Evolutionary conservation across 345 rosid species (phyloP).

Genomic region (Psidium guajava): DNA sequence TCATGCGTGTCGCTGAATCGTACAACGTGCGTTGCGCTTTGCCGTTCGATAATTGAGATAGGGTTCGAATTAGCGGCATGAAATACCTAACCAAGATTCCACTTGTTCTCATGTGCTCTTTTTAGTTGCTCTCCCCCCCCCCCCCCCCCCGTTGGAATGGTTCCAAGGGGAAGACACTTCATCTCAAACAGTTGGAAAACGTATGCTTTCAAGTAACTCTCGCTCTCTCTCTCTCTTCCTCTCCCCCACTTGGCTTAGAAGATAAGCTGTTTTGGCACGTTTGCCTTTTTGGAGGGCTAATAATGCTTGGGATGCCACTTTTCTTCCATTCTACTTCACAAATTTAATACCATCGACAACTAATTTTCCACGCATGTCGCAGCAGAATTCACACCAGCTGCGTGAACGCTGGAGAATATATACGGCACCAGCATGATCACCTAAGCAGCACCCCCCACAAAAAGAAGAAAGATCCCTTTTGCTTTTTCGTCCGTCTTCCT

Average conservation of each 20-base stretch:
- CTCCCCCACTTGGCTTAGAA: neutral
- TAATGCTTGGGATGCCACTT: neutral
- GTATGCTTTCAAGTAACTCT: neutral
- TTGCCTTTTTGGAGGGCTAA: neutral
- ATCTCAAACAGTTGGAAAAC: neutral
- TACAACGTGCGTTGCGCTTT: accelerated
- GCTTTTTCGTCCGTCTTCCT: neutral
- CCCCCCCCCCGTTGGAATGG: neutral
- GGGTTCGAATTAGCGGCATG: neutral
- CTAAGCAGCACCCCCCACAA: neutral
- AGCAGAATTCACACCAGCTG: neutral
- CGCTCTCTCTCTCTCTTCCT: neutral
- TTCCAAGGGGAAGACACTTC: neutral
- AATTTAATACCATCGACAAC: neutral
- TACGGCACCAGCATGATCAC: neutral
- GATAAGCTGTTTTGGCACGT: neutral
- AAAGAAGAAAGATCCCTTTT: neutral
- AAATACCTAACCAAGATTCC: neutral
- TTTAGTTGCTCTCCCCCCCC: neutral
- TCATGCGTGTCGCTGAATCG: neutral
- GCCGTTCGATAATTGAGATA: neutral
- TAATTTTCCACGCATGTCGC: neutral
- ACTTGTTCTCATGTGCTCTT: neutral
- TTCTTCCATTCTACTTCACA: neutral
- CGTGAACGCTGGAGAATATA: slow-evolving; percentile 3